phyloP scores from a whole-genome alignment of 768 basidiomycete species.

The Rhodotorula kratochvilovae region DNA sequence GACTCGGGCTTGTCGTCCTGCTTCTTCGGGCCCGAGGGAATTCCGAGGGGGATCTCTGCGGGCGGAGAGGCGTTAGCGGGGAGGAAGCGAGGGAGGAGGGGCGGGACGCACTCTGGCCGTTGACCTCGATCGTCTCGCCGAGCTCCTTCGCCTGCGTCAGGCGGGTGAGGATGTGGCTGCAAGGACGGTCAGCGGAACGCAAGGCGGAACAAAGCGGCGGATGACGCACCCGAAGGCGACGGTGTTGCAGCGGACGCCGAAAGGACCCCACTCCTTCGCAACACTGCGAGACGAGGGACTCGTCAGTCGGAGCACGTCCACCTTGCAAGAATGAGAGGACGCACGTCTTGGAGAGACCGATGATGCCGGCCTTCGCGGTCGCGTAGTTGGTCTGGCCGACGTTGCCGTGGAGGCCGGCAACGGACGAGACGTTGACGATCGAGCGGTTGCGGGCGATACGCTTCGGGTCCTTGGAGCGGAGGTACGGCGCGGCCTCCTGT shows the following conservation, averaged over 20 bases:
- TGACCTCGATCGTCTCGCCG: conserved; percentile 69
- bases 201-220: background rate
- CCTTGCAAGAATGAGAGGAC: background rate
- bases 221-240: conserved; percentile 25
- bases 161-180: conserved; percentile 53
- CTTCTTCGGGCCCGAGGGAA: conserved; percentile 53
- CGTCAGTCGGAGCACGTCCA: background rate
- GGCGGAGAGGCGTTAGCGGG: too few species aligned
- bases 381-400: conserved; percentile 62
- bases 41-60: conserved; percentile 63
- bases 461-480: conserved; percentile 67
- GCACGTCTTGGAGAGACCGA: conserved; percentile 71
- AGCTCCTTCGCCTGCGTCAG: conserved; percentile 75
- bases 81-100: background rate
- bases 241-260: conserved; percentile 24
- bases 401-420: conserved; percentile 69
- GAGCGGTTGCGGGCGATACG: conserved; percentile 59
- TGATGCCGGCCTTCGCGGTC: conserved; percentile 53
- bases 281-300: conserved; percentile 46
- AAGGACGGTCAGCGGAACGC: too few species aligned
- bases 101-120: conserved; percentile 58
- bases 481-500: conserved; percentile 73
- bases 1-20: conserved; percentile 27
- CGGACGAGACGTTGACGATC: conserved; percentile 74
- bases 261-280: conserved; percentile 70